These are phyloP conservation scores for Aquilaria agallochum DNA, from an alignment of 441 rosid species.

Conservation along the genomic window DNA sequence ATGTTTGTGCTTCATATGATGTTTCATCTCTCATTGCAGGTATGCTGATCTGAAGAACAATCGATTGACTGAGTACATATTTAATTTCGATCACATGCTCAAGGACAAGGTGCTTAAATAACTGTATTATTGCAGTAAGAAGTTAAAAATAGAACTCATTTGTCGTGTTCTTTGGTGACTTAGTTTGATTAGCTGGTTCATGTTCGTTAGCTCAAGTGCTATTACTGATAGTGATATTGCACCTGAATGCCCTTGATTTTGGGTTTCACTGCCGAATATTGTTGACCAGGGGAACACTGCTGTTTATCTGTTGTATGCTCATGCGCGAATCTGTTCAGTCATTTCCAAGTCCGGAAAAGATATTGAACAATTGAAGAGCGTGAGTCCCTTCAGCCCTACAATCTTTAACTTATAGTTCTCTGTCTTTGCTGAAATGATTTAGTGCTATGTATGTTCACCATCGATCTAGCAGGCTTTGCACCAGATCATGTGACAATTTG, in stretches of 20 bases:
- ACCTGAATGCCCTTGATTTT: slow-evolving; percentile 7
- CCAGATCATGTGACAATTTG: too few relatives aligned
- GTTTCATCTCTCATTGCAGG: slow-evolving; percentile 34
- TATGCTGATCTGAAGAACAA: slow-evolving; percentile 96
- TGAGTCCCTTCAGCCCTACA: slow-evolving; percentile 21
- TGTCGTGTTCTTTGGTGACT: background rate
- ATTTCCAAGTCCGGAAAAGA: slow-evolving; percentile 87
- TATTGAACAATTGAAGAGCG: slow-evolving; percentile 69
- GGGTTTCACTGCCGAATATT: slow-evolving; percentile 17
- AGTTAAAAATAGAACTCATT: too few relatives aligned
- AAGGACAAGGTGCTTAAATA: slow-evolving; percentile 63
- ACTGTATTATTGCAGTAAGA: background rate
- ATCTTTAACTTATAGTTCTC: too few relatives aligned
- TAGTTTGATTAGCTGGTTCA: background rate
- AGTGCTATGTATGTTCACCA: background rate
- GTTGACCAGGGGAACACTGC: slow-evolving; percentile 81
- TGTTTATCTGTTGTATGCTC: slow-evolving; percentile 86
- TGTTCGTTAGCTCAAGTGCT: background rate
- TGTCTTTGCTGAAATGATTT: background rate
- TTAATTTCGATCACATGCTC: slow-evolving; percentile 90
- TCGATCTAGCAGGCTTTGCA: too few relatives aligned
- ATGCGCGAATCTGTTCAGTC: slow-evolving; percentile 95
- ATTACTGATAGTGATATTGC: too few relatives aligned
- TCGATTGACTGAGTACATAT: slow-evolving; percentile 68
- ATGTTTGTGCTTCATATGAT: background rate